A percentile compares a stretch with the other conserved stretches of the same genome.
Conservation (phyloP, 1,284 basidiomycete species). For the Leccinum colubrinum region DNA sequence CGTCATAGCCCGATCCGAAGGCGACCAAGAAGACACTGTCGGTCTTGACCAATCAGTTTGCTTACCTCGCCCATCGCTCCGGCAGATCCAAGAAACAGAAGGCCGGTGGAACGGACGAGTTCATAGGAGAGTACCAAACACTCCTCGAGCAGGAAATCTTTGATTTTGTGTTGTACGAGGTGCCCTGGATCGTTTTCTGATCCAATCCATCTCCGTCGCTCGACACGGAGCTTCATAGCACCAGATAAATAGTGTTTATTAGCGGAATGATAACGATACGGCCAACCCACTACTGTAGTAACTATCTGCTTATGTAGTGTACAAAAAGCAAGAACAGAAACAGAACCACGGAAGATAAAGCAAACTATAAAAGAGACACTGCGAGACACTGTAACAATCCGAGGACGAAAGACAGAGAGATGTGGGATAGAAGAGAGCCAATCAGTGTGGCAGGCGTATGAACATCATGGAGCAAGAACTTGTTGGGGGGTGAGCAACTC, state of each 20-base stretch:
- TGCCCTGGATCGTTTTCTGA: slow-evolving; percentile 74
- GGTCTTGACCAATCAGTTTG: slow-evolving; percentile 74
- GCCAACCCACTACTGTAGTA: slow-evolving; percentile 49
- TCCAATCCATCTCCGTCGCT: neutral
- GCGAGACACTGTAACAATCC: slow-evolving; percentile 25
- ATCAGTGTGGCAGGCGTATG: slow-evolving; percentile 11
- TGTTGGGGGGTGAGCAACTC: slow-evolving; percentile 14
- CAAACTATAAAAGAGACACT: slow-evolving; percentile 19
- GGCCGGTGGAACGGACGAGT: slow-evolving; percentile 54
- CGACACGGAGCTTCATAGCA: slow-evolving; percentile 13
- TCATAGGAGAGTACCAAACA: slow-evolving; percentile 86
- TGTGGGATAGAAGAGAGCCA: slow-evolving; percentile 15
- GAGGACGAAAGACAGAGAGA: slow-evolving; percentile 17
- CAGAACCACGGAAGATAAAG: slow-evolving; percentile 23
- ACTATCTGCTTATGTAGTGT: slow-evolving; percentile 39
- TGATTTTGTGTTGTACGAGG: slow-evolving; percentile 89
- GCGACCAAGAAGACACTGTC: slow-evolving; percentile 77
- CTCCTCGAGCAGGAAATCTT: slow-evolving; percentile 93
- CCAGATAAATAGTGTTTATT: slow-evolving; percentile 34
- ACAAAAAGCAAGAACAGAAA: slow-evolving; percentile 29
- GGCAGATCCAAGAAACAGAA: slow-evolving; percentile 41
- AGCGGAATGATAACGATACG: slow-evolving; percentile 52
- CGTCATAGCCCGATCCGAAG: slow-evolving; percentile 81
- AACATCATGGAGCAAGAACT: slow-evolving; percentile 15
- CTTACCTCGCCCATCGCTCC: slow-evolving; percentile 72